Evolutionary conservation across 116 monocot species (phyloP).

Genomic region (Papilionanthe hybrid): DNA sequence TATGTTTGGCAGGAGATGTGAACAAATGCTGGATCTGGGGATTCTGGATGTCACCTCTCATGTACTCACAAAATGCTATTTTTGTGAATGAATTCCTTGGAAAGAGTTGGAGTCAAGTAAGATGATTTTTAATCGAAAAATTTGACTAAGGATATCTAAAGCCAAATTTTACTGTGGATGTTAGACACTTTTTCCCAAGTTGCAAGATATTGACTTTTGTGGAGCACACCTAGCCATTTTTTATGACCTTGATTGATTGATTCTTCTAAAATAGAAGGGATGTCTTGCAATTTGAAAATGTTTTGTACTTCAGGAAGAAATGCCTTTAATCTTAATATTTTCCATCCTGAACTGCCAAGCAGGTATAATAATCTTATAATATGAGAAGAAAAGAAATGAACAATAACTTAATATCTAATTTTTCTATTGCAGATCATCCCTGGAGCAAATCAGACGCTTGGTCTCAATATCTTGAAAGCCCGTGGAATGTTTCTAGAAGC

Average conservation of each 20-base stretch:
- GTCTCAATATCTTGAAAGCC: slow-evolving; percentile 11
- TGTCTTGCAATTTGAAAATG: too few relatives aligned
- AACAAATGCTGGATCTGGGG: slow-evolving; percentile 35
- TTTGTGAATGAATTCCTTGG: slow-evolving; percentile 29
- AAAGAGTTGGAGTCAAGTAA: slow-evolving; percentile 26
- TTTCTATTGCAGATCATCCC: slow-evolving; percentile 10
- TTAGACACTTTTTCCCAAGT: neutral
- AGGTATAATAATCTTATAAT: too few relatives aligned
- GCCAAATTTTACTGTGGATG: neutral
- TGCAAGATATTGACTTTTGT: neutral
- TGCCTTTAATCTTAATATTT: too few relatives aligned
- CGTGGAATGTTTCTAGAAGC: slow-evolving; percentile 17
- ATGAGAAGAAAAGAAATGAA: too few relatives aligned
- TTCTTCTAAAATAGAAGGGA: too few relatives aligned
- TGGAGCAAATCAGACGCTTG: slow-evolving; percentile 12
- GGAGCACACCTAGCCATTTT: neutral
- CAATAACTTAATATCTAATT: neutral
- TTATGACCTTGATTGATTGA: neutral
- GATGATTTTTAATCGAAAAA: neutral
- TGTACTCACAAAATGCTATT: slow-evolving; percentile 26
- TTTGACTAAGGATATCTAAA: neutral
- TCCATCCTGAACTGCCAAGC: too few relatives aligned
- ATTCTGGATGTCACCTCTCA: slow-evolving; percentile 30
- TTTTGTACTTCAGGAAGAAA: too few relatives aligned
- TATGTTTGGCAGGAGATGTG: slow-evolving; percentile 13